A percentile compares a stretch with the other conserved stretches of the same genome.
Evolutionary conservation across 768 basidiomycete genomes (phyloP).

Genomic region (Pleurotus salmoneostramineus): DNA sequence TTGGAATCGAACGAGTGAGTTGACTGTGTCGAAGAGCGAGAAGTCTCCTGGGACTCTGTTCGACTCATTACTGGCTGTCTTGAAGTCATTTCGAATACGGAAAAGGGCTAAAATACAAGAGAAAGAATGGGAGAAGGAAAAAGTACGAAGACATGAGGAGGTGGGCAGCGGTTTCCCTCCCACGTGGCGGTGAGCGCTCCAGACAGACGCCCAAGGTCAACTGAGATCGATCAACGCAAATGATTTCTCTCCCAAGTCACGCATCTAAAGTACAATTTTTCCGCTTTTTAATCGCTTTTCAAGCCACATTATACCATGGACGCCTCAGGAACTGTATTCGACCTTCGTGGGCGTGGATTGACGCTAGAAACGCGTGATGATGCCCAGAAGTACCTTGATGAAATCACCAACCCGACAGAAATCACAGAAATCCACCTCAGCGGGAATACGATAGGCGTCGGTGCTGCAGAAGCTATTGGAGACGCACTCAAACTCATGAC

Average conservation of each 20-base stretch:
- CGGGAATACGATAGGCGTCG: conserved; percentile 92
- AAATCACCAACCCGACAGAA: conserved; percentile 50
- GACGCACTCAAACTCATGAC: conserved; percentile 70
- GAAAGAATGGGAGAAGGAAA: not conserved
- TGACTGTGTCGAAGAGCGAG: not conserved
- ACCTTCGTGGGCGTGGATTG: conserved; percentile 59
- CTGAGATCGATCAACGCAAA: not conserved
- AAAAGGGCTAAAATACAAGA: not conserved
- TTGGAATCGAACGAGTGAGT: conserved; percentile 1
- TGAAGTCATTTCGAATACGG: not conserved
- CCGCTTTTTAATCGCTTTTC: not conserved
- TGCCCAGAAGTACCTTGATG: conserved; percentile 66
- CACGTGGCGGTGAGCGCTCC: not conserved
- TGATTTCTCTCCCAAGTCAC: not conserved
- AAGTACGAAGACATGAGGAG: not conserved
- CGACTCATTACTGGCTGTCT: conserved; percentile 4
- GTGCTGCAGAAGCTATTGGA: conserved; percentile 81
- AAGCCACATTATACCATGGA: conserved; percentile 16
- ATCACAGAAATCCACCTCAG: conserved; percentile 91
- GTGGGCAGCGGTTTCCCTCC: not conserved
- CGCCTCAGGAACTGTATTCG: conserved; percentile 31
- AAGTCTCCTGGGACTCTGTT: conserved; percentile 5
- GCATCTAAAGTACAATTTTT: not conserved
- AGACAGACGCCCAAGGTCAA: not conserved
- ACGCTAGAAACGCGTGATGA: conserved; percentile 78